Base-by-base conservation (phyloP, 2,329 filamentous ascomycete species). In the Neurospora sp. region DNA sequence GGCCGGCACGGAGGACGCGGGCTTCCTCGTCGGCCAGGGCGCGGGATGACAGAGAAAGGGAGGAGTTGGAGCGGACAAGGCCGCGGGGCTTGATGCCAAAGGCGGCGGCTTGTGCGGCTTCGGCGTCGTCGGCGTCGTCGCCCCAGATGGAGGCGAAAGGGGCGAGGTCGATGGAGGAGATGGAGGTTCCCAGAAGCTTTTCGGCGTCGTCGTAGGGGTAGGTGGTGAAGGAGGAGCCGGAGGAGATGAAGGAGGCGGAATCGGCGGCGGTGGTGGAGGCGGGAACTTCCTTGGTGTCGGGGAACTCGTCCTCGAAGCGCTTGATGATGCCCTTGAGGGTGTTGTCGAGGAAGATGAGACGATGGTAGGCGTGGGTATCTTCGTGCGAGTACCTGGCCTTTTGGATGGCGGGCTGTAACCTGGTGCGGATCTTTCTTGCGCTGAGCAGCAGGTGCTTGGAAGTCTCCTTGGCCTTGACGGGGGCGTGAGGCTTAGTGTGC, bases 301-400 rank as follows among this genome's bases (percentile, higher is more conserved):
- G 96, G 76, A 93, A 98, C 79, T 98, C 95, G 78, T 97, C 92
- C 79, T 98, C 96, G 78, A 98, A 99, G 37, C 96, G 91, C 78
- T 92, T 90, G 77, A 98, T 98, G 82, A 98, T 97, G 74, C 91
- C 90, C 76, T 93, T 87, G 10, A 99, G 85, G 0, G 96, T 98
- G 71, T 91, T 85, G 76, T 97, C 93, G 38, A 99, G 87, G 86
- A 97, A 97, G 62, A 91, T 84, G 23, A 98, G 86, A 67, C 91
- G 91, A 41, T 94, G 87, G 78, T 97, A 92, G 74, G 90, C 92
- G 46, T 80, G 77, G 74, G 88, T 84, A 74, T 94, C 91, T 77
- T 96, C 88, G 46, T 87, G 84, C 73, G 87, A 86, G 66, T 89
- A 87, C 81, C 91, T 83, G 3, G 87, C 95, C 79, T 91, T 91